Evolutionary conservation across 2,329 filamentous ascomycete species (phyloP).

Genomic region (Fusarium tjaetaba): DNA sequence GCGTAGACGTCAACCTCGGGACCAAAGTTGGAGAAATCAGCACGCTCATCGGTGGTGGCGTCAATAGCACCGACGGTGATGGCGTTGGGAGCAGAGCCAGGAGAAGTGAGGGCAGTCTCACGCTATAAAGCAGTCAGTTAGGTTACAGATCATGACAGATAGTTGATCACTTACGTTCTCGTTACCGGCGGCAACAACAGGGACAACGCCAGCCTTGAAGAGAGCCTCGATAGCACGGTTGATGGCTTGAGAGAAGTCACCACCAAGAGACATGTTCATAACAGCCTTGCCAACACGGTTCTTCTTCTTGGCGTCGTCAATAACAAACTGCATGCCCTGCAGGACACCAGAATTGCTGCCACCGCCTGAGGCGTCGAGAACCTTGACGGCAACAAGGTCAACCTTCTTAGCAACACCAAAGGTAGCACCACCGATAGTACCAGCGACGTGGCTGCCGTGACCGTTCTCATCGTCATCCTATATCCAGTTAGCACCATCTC

Average conservation of each 20-base stretch:
- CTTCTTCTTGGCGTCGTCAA: slow-evolving; percentile 55
- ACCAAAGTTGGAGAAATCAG: slow-evolving; percentile 69
- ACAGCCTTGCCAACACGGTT: slow-evolving; percentile 62
- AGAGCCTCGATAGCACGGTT: slow-evolving; percentile 65
- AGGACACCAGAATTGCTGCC: slow-evolving; percentile 58
- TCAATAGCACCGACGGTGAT: slow-evolving; percentile 70
- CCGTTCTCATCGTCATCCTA: slow-evolving; percentile 67
- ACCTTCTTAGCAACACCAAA: slow-evolving; percentile 65
- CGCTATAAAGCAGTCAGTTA: slow-evolving; percentile 43
- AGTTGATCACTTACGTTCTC: slow-evolving; percentile 53
- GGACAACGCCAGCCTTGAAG: slow-evolving; percentile 61
- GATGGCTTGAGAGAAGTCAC: slow-evolving; percentile 58
- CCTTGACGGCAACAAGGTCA: slow-evolving; percentile 67
- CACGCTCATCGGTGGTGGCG: slow-evolving; percentile 57
- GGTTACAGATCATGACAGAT: neutral
- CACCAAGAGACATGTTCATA: slow-evolving; percentile 72
- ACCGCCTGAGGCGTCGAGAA: slow-evolving; percentile 58
- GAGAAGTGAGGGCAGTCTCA: slow-evolving; percentile 62
- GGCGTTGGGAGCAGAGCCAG: slow-evolving; percentile 64
- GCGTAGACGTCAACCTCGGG: slow-evolving; percentile 63
- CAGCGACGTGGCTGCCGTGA: slow-evolving; percentile 72
- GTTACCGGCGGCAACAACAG: slow-evolving; percentile 70
- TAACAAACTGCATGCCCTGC: slow-evolving; percentile 67
- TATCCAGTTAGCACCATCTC: neutral
- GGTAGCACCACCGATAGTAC: slow-evolving; percentile 68